phyloP scores from a whole-genome alignment of 1,139 yeast genomes.

The Hyphopichia khmerensis region DNA sequence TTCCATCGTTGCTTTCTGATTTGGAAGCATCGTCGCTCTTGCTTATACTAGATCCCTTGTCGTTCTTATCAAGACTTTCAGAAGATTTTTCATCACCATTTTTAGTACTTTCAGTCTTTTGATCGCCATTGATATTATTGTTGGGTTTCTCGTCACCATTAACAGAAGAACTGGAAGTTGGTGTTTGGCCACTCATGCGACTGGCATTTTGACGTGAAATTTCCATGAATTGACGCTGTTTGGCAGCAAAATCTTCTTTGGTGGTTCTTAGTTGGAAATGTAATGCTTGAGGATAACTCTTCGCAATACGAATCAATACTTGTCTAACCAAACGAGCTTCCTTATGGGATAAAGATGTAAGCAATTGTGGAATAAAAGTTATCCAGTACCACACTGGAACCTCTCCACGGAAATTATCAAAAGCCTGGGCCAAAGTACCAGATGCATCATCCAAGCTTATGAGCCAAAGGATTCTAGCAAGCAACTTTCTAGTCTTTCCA shows the following conservation, averaged over 20 bases:
- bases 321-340: conserved; percentile 89
- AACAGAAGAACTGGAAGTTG: conserved; percentile 6
- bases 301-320: conserved; percentile 87
- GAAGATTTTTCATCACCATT: no score
- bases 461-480: conserved; percentile 92
- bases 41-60: no score
- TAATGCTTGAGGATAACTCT: conserved; percentile 94
- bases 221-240: conserved; percentile 76
- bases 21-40: no score
- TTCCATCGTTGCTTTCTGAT: no score
- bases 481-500: conserved; percentile 81
- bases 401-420: conserved; percentile 91
- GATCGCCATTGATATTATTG: conserved; percentile 3
- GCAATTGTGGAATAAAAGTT: conserved; percentile 89
- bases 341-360: conserved; percentile 84
- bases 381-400: conserved; percentile 99
- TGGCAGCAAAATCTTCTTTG: conserved; percentile 86
- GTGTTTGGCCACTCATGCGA: not conserved
- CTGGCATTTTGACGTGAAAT: conserved; percentile 42
- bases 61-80: no score
- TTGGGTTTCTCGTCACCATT: no score
- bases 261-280: conserved; percentile 96
- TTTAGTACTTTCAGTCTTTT: no score
- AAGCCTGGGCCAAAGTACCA: conserved; percentile 82
- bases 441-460: conserved; percentile 85